Evolutionary conservation across 2,329 filamentous ascomycete species (phyloP).

Genomic region (Metarhizium anisopliae): DNA sequence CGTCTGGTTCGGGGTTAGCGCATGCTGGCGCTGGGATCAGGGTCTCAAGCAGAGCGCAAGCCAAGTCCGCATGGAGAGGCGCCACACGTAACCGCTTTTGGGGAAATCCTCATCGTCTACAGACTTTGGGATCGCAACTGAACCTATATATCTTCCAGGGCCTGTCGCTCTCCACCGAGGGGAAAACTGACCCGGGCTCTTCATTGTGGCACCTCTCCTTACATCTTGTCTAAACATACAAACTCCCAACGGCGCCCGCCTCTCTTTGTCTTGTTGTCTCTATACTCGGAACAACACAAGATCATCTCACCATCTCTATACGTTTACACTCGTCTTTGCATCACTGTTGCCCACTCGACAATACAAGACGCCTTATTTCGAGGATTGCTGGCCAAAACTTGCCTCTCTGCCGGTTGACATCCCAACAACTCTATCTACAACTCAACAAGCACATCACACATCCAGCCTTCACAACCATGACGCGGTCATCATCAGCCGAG

Average conservation of each 20-base stretch:
- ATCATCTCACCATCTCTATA: neutral
- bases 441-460: neutral
- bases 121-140: neutral
- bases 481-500: constrained; percentile 34
- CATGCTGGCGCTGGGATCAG: neutral
- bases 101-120: neutral
- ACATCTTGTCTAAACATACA: neutral
- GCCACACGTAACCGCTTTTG: neutral
- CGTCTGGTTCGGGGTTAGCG: neutral
- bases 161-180: neutral
- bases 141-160: neutral
- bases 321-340: neutral
- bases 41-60: neutral
- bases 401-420: too few relatives aligned
- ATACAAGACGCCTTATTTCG: too few relatives aligned
- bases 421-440: neutral
- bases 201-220: neutral
- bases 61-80: neutral
- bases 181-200: neutral
- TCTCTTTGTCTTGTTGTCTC: neutral
- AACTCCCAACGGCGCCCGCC: neutral
- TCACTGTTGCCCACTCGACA: too few relatives aligned
- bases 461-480: constrained; percentile 17
- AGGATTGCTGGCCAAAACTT: too few relatives aligned
- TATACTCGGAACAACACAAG: neutral